Evolutionary conservation across 805 yeast species (phyloP).

Genomic region (Zygoascus ofunaensis): DNA sequence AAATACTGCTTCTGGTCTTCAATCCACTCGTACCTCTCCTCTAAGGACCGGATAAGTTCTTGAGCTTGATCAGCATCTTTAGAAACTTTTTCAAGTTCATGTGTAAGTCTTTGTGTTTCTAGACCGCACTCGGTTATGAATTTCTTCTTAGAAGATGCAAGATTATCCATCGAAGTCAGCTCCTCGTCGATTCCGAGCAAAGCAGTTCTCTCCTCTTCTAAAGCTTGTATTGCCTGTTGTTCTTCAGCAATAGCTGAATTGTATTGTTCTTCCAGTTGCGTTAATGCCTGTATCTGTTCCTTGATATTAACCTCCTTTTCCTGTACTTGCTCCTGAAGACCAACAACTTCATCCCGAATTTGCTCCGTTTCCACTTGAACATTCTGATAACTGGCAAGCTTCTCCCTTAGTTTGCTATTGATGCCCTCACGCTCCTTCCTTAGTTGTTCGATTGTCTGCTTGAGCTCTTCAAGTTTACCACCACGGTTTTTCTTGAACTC

Average conservation of each 20-base stretch:
- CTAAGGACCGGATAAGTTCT: constrained; percentile 37
- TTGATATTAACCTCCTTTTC: constrained; percentile 30
- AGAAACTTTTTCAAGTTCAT: constrained; percentile 23
- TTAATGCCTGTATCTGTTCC: constrained; percentile 26
- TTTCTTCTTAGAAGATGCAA: constrained; percentile 18
- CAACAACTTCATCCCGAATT: constrained; percentile 44
- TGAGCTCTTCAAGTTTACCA: constrained; percentile 55
- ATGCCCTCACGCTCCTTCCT: constrained; percentile 28
- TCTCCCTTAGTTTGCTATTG: constrained; percentile 36
- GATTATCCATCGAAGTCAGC: constrained; percentile 40
- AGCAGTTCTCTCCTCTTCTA: constrained; percentile 47
- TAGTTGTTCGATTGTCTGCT: constrained; percentile 33
- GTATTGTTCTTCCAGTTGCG: constrained; percentile 26
- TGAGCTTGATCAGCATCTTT: constrained; percentile 12
- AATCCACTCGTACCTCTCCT: constrained; percentile 62
- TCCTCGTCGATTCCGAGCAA: constrained; percentile 70
- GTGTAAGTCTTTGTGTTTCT: constrained; percentile 22
- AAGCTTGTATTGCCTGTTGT: constrained; percentile 20
- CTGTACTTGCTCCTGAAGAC: constrained; percentile 35
- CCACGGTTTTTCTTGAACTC: constrained; percentile 79
- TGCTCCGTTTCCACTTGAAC: constrained; percentile 67
- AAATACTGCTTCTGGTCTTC: constrained; percentile 45
- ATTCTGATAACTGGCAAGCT: constrained; percentile 49
- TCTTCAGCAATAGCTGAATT: constrained; percentile 23
- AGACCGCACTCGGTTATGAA: constrained; percentile 22